Conservation (phyloP, 208 protist species). For the Leishmania arabica region DNA sequence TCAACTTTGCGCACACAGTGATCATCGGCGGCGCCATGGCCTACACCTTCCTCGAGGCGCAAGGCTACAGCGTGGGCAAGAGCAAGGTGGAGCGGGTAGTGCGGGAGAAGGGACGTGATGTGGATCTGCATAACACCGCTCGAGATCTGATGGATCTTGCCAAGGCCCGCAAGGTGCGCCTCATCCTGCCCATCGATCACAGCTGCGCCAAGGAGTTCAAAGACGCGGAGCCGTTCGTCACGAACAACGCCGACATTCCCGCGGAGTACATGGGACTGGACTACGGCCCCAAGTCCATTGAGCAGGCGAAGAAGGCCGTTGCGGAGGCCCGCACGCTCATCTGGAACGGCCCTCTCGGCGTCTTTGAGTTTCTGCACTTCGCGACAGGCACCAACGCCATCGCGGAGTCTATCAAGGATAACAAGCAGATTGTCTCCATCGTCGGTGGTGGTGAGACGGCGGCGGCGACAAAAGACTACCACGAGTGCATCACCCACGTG, state of each 20-base stretch:
- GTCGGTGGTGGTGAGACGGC: slow-evolving; percentile 99
- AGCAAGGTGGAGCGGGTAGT: slow-evolving; percentile 96
- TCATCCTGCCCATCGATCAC: slow-evolving; percentile 99
- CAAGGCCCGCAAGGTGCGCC: slow-evolving; percentile 93
- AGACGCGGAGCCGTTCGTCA: slow-evolving; percentile 78
- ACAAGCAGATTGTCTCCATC: slow-evolving; percentile 90
- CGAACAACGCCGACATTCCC: slow-evolving; percentile 80
- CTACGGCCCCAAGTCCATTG: slow-evolving; percentile 94
- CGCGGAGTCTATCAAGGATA: slow-evolving; percentile 73
- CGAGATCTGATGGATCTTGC: slow-evolving; percentile 86
- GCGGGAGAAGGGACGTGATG: slow-evolving; percentile 80
- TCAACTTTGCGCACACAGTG: slow-evolving; percentile 98
- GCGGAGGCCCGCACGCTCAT: slow-evolving; percentile 91
- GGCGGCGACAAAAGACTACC: slow-evolving; percentile 89
- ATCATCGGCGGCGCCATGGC: slow-evolving; percentile 99
- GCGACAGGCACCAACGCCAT: slow-evolving; percentile 84
- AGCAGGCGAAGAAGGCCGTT: slow-evolving; percentile 77
- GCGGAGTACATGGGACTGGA: slow-evolving; percentile 95
- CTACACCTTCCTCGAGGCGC: slow-evolving; percentile 97
- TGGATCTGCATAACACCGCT: slow-evolving; percentile 77
- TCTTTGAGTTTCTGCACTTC: slow-evolving; percentile 99
- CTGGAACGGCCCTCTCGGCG: slow-evolving; percentile 98
- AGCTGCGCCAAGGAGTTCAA: slow-evolving; percentile 94
- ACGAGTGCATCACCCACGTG: slow-evolving; percentile 96
- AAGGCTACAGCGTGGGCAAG: slow-evolving; percentile 90